These are phyloP conservation scores for Marchantia polymorpha DNA, from an alignment of 225 moss, liverwort and hornwort species.

Conservation along the genomic window DNA sequence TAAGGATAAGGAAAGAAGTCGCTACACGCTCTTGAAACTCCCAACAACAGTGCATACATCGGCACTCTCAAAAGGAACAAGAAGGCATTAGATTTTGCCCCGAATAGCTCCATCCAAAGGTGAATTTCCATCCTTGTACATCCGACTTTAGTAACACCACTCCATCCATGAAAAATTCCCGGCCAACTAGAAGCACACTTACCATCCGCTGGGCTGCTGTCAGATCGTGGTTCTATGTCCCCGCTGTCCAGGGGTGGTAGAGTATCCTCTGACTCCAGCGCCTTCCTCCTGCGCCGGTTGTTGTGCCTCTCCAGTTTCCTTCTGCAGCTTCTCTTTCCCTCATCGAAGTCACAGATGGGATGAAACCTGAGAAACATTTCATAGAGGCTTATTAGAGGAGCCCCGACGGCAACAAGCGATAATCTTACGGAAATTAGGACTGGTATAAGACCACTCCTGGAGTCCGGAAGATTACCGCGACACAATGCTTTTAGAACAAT, in stretches of 20 bases:
- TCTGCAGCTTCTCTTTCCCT: conserved; percentile 94
- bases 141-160: too few species aligned
- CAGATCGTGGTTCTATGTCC: conserved; percentile 48
- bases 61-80: too few species aligned
- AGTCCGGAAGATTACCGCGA: background rate
- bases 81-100: too few species aligned
- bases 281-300: conserved; percentile 87
- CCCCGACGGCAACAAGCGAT: too few species aligned
- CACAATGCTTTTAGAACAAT: too few species aligned
- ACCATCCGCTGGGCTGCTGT: conserved; percentile 57
- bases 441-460: background rate
- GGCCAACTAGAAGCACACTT: conserved; percentile 17
- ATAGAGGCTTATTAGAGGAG: background rate
- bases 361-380: conserved; percentile 61
- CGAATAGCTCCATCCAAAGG: background rate
- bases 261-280: conserved; percentile 72
- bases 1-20: too few species aligned
- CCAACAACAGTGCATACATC: too few species aligned
- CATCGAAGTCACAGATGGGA: conserved; percentile 82
- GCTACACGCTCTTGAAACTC: too few species aligned
- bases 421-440: too few species aligned
- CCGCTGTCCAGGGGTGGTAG: conserved; percentile 32
- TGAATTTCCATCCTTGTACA: background rate
- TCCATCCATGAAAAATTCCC: background rate
- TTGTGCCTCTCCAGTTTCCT: conserved; percentile 92